These are phyloP conservation scores for Leccinum cinnamomeum DNA, from an alignment of 1,284 basidiomycete species.

Conservation along the genomic window DNA sequence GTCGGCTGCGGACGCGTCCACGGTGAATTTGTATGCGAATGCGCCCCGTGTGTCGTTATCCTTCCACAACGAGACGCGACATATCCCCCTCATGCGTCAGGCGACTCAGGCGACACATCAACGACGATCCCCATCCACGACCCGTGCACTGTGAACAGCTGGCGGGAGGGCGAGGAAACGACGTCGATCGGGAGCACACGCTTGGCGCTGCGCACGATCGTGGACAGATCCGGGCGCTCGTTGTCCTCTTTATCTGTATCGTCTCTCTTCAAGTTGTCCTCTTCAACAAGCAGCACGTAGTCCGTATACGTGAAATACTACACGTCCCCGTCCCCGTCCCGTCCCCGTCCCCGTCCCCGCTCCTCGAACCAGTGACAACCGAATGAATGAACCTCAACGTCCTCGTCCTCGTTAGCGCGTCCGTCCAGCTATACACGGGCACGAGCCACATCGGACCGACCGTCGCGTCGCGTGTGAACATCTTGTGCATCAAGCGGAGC, in stretches of 20 bases:
- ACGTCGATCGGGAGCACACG: constrained; percentile 15
- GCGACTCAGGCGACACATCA: constrained; percentile 8
- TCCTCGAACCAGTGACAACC: no score
- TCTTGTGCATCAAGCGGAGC: not conserved
- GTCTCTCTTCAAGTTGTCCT: not conserved
- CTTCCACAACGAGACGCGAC: no score
- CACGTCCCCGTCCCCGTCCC: not conserved
- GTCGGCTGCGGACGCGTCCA: no score
- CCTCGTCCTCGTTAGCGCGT: not conserved
- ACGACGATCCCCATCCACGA: constrained; percentile 15
- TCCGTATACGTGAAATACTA: not conserved
- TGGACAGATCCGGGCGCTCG: not conserved
- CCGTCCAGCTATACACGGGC: not conserved
- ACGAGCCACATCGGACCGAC: constrained; percentile 12
- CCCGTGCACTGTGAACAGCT: constrained; percentile 13
- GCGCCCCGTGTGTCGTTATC: no score
- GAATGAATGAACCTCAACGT: no score
- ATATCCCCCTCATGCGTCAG: no score
- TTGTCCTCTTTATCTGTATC: not conserved
- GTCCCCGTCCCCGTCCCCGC: not conserved
- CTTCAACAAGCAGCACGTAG: no score
- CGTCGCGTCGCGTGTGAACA: not conserved
- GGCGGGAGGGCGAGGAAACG: constrained; percentile 5
- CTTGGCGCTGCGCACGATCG: constrained; percentile 8
- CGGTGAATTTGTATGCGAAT: no score